A percentile compares a stretch with the other conserved stretches of the same genome.
Evolutionary conservation across 768 basidiomycete species (phyloP).

Genomic region (Tulasnella calospora): DNA sequence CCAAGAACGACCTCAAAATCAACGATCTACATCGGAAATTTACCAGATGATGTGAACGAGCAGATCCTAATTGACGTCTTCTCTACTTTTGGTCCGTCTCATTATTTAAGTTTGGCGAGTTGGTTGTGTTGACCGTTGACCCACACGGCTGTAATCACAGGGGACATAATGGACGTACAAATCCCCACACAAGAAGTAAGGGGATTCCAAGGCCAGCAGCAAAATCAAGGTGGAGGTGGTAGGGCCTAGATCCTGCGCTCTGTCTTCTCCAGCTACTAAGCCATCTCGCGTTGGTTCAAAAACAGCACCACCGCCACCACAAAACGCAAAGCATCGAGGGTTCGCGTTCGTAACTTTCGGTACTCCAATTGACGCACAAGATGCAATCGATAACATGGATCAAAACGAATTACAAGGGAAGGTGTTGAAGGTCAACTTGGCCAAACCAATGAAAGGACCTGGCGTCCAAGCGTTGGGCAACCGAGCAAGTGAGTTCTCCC

Average conservation of each 20-base stretch:
- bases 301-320: slow-evolving; percentile 32
- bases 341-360: slow-evolving; percentile 90
- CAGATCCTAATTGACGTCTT: slow-evolving; percentile 69
- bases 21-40: slow-evolving; percentile 78
- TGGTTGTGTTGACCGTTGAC: not conserved
- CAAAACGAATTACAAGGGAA: slow-evolving; percentile 71
- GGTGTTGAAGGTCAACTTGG: slow-evolving; percentile 77
- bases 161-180: slow-evolving; percentile 89
- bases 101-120: slow-evolving; percentile 14
- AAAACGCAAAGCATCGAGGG: slow-evolving; percentile 73
- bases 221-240: not conserved
- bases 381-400: slow-evolving; percentile 99
- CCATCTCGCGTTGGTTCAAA: not conserved
- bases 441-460: slow-evolving; percentile 71
- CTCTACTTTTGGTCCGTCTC: slow-evolving; percentile 71
- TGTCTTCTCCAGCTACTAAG: not conserved
- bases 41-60: slow-evolving; percentile 82
- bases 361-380: slow-evolving; percentile 77
- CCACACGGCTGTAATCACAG: slow-evolving; percentile 40
- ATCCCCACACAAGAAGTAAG: slow-evolving; percentile 54
- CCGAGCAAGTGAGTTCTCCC: slow-evolving; percentile 58
- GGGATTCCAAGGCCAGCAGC: not conserved
- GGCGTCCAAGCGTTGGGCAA: slow-evolving; percentile 54
- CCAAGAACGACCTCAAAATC: slow-evolving; percentile 76
- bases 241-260: not conserved